A percentile compares a stretch with the other conserved stretches of the same genome.
Evolutionary conservation across 1,139 yeast genomes (phyloP).

Genomic region (Scheffersomyces quercinus): DNA sequence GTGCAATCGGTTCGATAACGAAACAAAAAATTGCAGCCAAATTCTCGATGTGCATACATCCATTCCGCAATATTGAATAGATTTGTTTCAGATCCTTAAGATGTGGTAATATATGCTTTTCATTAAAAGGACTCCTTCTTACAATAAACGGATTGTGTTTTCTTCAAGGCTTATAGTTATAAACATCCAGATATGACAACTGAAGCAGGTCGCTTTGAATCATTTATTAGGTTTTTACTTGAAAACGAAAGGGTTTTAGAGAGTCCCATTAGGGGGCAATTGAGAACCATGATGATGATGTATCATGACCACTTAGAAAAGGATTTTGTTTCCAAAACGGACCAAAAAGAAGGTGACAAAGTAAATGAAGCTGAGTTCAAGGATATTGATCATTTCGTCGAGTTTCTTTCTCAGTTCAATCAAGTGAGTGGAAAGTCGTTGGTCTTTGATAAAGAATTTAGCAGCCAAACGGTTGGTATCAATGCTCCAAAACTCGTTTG

Average conservation of each 20-base stretch:
- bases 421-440: slow-evolving; percentile 24
- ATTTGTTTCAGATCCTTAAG: too few relatives aligned
- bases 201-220: not conserved
- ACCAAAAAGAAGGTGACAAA: not conserved
- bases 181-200: not conserved
- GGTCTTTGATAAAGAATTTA: slow-evolving; percentile 7
- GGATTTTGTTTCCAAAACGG: not conserved
- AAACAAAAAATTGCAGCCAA: too few relatives aligned
- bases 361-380: not conserved
- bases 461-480: too few relatives aligned
- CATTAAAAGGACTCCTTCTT: too few relatives aligned
- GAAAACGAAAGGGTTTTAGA: slow-evolving; percentile 3
- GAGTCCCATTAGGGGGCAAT: slow-evolving; percentile 10
- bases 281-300: slow-evolving; percentile 2
- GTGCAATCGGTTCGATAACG: too few relatives aligned
- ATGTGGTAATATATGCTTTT: too few relatives aligned
- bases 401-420: slow-evolving; percentile 22
- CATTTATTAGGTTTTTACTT: not conserved
- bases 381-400: slow-evolving; percentile 12
- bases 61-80: too few relatives aligned
- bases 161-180: too few relatives aligned
- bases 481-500: too few relatives aligned
- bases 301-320: not conserved
- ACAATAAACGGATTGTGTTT: too few relatives aligned
- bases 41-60: too few relatives aligned